These are phyloP conservation scores for Meyerozyma carpophila DNA, from an alignment of 1,139 yeast species.

Conservation along the genomic window DNA sequence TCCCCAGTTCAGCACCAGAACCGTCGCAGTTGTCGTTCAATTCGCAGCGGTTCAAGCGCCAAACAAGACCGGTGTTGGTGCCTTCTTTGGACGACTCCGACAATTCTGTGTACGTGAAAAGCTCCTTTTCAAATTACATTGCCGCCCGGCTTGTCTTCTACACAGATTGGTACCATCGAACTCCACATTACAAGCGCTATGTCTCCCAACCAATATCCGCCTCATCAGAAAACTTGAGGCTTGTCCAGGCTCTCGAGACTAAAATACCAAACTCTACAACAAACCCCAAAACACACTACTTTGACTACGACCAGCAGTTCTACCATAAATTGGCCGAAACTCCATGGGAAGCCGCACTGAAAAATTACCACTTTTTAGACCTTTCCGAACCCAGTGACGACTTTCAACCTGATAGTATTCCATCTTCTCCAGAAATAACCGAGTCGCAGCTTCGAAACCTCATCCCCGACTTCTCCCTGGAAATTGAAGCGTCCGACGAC, in stretches of 20 bases:
- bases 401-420: background rate
- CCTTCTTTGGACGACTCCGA: constrained; percentile 10
- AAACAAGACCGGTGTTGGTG: constrained; percentile 13
- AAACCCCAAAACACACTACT: background rate
- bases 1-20: background rate
- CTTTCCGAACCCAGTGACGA: background rate
- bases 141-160: constrained; percentile 27
- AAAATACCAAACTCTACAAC: background rate
- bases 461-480: background rate
- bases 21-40: background rate
- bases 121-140: constrained; percentile 13
- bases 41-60: background rate
- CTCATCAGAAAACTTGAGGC: background rate
- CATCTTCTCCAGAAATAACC: background rate
- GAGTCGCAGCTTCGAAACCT: background rate
- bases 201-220: background rate
- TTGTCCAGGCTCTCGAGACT: background rate
- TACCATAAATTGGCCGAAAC: background rate
- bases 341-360: background rate
- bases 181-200: background rate
- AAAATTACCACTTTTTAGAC: background rate
- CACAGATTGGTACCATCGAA: constrained; percentile 2
- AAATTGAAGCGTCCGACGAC: constrained; percentile 1
- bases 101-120: constrained; percentile 1
- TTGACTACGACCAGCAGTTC: background rate